Percentiles rank a stretch among this genome's conserved stretches.
phyloP scores from a whole-genome alignment of 2,329 filamentous ascomycete genomes.

The Epichloe amarillans region DNA sequence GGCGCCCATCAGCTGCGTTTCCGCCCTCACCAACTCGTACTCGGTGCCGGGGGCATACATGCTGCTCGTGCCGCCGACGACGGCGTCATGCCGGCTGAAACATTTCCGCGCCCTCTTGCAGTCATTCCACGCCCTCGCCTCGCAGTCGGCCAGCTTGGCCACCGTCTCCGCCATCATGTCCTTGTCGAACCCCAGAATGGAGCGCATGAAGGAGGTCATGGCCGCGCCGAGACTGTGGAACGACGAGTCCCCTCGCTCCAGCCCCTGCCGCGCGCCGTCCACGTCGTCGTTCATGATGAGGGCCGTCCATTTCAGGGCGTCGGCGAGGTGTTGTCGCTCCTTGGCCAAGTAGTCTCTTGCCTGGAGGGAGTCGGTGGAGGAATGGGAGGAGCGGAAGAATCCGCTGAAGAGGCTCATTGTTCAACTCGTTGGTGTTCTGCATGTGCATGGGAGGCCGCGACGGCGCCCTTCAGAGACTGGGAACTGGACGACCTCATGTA shows the following conservation, averaged over 20 bases:
- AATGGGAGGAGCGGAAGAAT: constrained; percentile 35
- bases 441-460: too few species aligned
- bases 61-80: constrained; percentile 18
- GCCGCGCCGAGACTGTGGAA: constrained; percentile 79
- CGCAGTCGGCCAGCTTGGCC: constrained; percentile 57
- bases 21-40: constrained; percentile 70
- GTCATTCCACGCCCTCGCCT: constrained; percentile 62
- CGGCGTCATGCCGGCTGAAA: constrained; percentile 26
- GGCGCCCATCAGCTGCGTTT: constrained; percentile 79
- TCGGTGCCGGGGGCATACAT: constrained; percentile 78
- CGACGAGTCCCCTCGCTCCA: constrained; percentile 62
- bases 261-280: constrained; percentile 61
- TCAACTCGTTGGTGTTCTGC: too few species aligned
- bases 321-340: constrained; percentile 41
- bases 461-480: too few species aligned
- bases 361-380: constrained; percentile 17
- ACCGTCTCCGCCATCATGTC: constrained; percentile 77
- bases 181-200: constrained; percentile 83
- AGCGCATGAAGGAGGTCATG: constrained; percentile 72
- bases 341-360: constrained; percentile 19
- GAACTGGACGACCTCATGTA: too few species aligned
- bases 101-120: constrained; percentile 57
- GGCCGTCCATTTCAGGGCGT: constrained; percentile 50
- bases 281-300: constrained; percentile 86
- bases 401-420: constrained; percentile 34